Base-by-base conservation (phyloP, 345 rosid genomes). In the Gossypium thurberi region DNA sequence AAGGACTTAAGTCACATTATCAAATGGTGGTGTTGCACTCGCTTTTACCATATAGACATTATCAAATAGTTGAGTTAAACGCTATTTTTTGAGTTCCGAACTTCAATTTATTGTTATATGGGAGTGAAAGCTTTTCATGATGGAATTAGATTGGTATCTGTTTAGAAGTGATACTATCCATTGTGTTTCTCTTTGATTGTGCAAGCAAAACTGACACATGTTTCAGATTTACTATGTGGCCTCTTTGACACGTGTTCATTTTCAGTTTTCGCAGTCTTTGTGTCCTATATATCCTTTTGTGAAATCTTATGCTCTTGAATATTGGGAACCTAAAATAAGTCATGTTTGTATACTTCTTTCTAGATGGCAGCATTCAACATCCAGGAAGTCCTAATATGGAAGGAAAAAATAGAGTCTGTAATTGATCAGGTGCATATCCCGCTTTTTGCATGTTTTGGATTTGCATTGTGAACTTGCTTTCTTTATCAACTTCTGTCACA, bases 281-380 rank as follows among this genome's bases (percentile, higher is more conserved):
- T 47, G 17, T 61, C 47, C 21, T 70, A 43, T 23, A 13, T 66
- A 14, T 33, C 55, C 51, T 15, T 48, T 59, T 44, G 20, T 53
- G n/a, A 74, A 55, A 56, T 50, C 20, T 75, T 75, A 17, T 71
- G 47, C 20, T 51, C 58, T 48, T 74, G 70, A 40, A 66, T 52
- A 25, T 65, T 55, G 56, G 13, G 58, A 50, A 50, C 26, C 56
- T 52, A 58, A 52, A 26, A 57, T 40, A 51, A 70, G 74, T 80
- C 69, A 76, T 70, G 37, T 76, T 70, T 78, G 59, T 69, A 56
- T 65, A 82, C 56, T 70, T 80, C 55, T 78, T 82, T 75, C 71
- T 81, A 96, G 99, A 96, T 96, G 99, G 99, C 99, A 70, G 99
- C 99, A 72, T 96, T 96, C 85, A 96, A 96, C 86, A 93, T 96